phyloP scores from a whole-genome alignment of 352 stramenopile genomes.

The Globisporangium middletonii region DNA sequence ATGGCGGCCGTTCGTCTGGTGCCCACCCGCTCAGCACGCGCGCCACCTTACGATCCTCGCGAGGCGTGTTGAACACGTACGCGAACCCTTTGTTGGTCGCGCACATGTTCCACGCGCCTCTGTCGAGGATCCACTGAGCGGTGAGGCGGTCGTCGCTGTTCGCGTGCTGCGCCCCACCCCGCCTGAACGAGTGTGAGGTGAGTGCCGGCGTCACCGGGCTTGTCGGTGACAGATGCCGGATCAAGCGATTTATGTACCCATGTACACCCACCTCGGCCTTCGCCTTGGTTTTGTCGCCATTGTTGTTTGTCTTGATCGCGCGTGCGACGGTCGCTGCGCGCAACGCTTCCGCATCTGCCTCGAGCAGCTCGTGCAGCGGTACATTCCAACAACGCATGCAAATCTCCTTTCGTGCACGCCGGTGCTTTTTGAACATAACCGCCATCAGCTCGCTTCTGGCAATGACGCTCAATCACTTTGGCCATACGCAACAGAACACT shows the following conservation, averaged over 20 bases:
- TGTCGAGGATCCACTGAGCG: neutral
- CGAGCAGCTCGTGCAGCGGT: no score
- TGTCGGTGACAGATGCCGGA: neutral
- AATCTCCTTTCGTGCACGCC: no score
- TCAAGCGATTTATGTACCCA: neutral
- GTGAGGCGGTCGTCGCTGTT: neutral
- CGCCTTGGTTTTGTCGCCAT: no score
- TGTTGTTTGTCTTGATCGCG: no score
- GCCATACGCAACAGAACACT: no score
- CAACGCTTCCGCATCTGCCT: no score
- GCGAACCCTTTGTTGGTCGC: neutral
- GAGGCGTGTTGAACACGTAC: neutral
- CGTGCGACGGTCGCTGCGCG: no score
- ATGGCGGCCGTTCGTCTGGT: neutral
- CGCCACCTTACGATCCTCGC: neutral
- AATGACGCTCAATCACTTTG: no score
- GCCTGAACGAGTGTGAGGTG: neutral
- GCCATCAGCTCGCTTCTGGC: no score
- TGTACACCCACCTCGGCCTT: neutral
- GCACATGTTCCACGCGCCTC: neutral
- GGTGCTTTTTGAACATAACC: no score
- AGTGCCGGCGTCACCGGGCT: neutral
- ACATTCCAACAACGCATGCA: no score
- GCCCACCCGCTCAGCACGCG: neutral
- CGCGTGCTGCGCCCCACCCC: neutral